A percentile compares a stretch with the other conserved stretches of the same genome.
phyloP scores from a whole-genome alignment of 495 filamentous ascomycete species.

The Penicillium macrosclerotiorum region DNA sequence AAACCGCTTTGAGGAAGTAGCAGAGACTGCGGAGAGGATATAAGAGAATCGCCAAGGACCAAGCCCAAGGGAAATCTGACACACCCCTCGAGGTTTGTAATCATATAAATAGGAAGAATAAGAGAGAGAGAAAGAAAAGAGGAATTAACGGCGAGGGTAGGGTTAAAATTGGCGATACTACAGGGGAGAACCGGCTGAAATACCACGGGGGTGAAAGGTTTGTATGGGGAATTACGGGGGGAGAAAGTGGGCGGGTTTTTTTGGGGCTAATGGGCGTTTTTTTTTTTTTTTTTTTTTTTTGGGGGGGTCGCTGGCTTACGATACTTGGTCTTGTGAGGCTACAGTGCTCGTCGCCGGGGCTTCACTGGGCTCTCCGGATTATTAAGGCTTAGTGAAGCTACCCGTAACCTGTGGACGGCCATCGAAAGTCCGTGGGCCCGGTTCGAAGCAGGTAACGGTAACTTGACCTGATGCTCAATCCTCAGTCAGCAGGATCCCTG shows the following conservation, averaged over 20 bases:
- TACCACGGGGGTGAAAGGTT: constrained; percentile 19
- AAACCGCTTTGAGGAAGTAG: background rate
- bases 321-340: too few species aligned
- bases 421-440: too few species aligned
- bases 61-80: constrained; percentile 3
- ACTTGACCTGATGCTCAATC: too few species aligned
- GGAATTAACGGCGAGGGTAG: constrained; percentile 9
- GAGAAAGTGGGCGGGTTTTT: constrained; percentile 5
- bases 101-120: constrained; percentile 1
- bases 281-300: too few species aligned
- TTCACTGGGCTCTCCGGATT: too few species aligned
- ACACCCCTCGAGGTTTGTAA: constrained; percentile 2
- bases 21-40: constrained; percentile 7
- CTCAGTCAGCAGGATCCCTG: too few species aligned
- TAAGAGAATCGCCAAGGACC: background rate
- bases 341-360: too few species aligned
- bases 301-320: too few species aligned
- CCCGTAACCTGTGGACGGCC: too few species aligned
- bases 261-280: background rate
- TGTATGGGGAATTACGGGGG: constrained; percentile 9
- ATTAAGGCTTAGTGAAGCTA: constrained; percentile 14
- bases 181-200: constrained; percentile 19
- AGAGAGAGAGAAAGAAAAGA: constrained; percentile 7
- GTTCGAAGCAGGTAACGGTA: too few species aligned
- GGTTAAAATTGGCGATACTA: constrained; percentile 27